Evolutionary conservation across 2,329 filamentous ascomycete species (phyloP).

Genomic region (Hortaea werneckii): DNA sequence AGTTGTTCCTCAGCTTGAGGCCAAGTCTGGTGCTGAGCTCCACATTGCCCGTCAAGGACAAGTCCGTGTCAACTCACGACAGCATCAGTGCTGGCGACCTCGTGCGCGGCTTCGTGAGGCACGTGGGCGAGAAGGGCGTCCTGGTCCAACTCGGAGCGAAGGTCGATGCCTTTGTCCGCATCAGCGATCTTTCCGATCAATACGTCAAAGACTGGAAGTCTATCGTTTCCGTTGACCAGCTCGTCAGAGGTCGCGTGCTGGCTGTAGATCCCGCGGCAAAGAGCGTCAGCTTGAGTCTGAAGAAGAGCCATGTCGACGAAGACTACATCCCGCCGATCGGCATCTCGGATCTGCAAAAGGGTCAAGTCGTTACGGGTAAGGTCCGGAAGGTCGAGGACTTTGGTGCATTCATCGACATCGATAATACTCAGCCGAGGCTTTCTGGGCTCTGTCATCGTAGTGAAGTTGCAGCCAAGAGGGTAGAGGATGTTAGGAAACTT

Average conservation of each 20-base stretch:
- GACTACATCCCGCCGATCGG: slow-evolving; percentile 64
- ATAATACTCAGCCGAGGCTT: slow-evolving; percentile 68
- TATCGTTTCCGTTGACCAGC: slow-evolving; percentile 74
- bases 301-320: slow-evolving; percentile 71
- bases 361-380: slow-evolving; percentile 78
- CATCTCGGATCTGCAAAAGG: slow-evolving; percentile 66
- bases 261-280: slow-evolving; percentile 57
- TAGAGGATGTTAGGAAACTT: slow-evolving; percentile 77
- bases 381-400: slow-evolving; percentile 91
- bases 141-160: slow-evolving; percentile 77
- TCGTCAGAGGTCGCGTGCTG: slow-evolving; percentile 79
- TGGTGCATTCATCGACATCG: slow-evolving; percentile 85
- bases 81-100: slow-evolving; percentile 69
- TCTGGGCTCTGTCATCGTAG: slow-evolving; percentile 88
- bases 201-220: slow-evolving; percentile 96
- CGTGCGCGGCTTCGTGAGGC: slow-evolving; percentile 84
- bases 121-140: slow-evolving; percentile 77
- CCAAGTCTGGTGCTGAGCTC: slow-evolving; percentile 87
- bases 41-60: slow-evolving; percentile 67
- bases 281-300: slow-evolving; percentile 77
- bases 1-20: slow-evolving; percentile 67
- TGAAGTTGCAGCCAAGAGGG: slow-evolving; percentile 75
- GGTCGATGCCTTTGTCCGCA: slow-evolving; percentile 71
- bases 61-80: slow-evolving; percentile 60
- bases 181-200: slow-evolving; percentile 79